Evolutionary conservation across 345 rosid genomes (phyloP), one percentile per base, ranked within the genome.

Genomic region (Camelina neglecta): DNA sequence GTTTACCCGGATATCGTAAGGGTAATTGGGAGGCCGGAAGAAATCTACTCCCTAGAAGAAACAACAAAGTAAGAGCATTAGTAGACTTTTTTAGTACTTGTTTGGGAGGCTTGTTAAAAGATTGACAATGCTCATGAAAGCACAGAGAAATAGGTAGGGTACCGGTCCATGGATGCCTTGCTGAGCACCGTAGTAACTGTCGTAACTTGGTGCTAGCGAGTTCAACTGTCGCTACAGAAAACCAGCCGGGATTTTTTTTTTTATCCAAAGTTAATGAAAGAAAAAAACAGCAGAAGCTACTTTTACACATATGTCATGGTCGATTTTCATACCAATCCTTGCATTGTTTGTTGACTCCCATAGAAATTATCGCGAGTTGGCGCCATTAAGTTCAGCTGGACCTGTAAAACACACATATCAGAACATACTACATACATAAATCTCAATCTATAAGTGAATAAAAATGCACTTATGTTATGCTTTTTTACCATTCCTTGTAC

Each of bases 91-190:
- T 23, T 60, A 0, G 31, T 29, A 10, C 29, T 5, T 36, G 11
- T 20, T 60, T 60, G 29, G 64, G 53, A 64, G 51, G 64, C 35
- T 23, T 24, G 62, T 60, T 51, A 21, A 50, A 31, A 20, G 63
- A 61, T 31, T 39, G 33, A 70, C 31, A 75, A n/a, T 29, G 73
- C 18, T 60, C 38, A 12, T 29, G 59, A 44, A 61, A 69, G 50
- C 13, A 16, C 8, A 29, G 41, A 53, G 58, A 76, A 29, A 69
- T 23, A 54, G 38, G 65, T 81, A 88, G n/a, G 38, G 59, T 82
- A 88, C 92, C 89, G 85, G 80, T 24, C 85, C 85, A 61, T 84
- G 87, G 71, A 88, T 82, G 77, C 83, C 82, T 82, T 85, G 90
- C 60, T 81, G 87, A 75, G 84, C 24, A 64, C 56, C 64, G 57